Percentiles rank a stretch among this genome's conserved stretches.
Evolutionary conservation across 768 basidiomycete species (phyloP).

Genomic region (Trametes gibbosa): DNA sequence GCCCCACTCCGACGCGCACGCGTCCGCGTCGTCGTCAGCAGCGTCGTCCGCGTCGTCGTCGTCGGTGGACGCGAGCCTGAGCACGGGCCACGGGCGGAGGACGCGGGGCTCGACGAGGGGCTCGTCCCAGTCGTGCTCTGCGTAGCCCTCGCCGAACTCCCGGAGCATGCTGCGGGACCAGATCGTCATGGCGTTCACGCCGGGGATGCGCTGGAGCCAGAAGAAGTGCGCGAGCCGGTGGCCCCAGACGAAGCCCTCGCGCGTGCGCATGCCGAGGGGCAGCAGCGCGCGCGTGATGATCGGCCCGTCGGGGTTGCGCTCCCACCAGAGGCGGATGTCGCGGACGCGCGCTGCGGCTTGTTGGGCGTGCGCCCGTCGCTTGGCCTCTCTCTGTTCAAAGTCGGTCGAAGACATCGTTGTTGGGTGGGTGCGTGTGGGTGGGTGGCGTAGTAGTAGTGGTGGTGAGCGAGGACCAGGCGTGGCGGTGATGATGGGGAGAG

Average conservation of each 20-base stretch:
- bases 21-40: neutral
- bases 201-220: conserved; percentile 13
- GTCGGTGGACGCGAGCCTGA: conserved; percentile 12
- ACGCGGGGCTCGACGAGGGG: conserved; percentile 18
- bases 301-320: conserved; percentile 18
- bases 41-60: no score
- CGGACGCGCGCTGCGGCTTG: neutral
- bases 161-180: conserved; percentile 35
- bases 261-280: conserved; percentile 16
- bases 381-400: neutral
- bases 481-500: no score
- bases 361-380: neutral
- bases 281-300: conserved; percentile 5
- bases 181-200: conserved; percentile 27
- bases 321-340: conserved; percentile 18
- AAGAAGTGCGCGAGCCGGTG: conserved; percentile 10
- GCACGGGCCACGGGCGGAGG: conserved; percentile 22
- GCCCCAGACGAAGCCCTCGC: conserved; percentile 17
- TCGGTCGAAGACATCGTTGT: neutral
- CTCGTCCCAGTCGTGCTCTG: conserved; percentile 15
- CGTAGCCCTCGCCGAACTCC: conserved; percentile 30
- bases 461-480: no score
- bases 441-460: no score
- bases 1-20: neutral
- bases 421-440: neutral